Evolutionary conservation across 129 eudicot genomes (phyloP), one percentile per base, ranked within the genome.

Genomic region (Gnaphalium uliginosum): DNA sequence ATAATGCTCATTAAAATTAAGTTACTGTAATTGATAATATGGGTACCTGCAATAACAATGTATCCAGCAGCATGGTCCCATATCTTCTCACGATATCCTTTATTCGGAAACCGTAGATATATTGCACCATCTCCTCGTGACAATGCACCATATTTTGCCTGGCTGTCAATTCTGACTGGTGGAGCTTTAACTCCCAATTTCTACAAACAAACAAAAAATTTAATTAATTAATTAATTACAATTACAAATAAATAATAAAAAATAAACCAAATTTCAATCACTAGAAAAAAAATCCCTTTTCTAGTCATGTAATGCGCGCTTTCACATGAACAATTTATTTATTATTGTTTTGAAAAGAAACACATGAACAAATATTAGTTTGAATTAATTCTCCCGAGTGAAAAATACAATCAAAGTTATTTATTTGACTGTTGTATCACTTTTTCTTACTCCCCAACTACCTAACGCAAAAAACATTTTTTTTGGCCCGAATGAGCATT

Each of bases 41-140:
- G 30, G 37, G 43, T 80, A 90, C 98, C 98, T 87, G 97, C 83
- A 41, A 94, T 91, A 77, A 94, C 97, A 17, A 89, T 85, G 84
- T 77, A 85, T 72, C 99, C 99, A 74, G 99, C 99, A 35, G 99
- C 99, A 79, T 94, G 99, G 71, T 94, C 99, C 99, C 99, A 94
- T 68, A 94, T 94, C 83, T 94, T 94, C 79, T 94, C 99, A 43
- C 96, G 86, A 62, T 94, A 94, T 57, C 99, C 99, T 84, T 89
- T 88, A 73, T 85, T 91, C 25, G 99, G 97, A 74, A 94, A 91
- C 58, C 99, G 86, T 76, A 94, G 57, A 84, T 90, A 94, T 82
- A 94, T 94, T 2, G 93, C 97, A 26, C 97, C 99, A 68, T 94
- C 99, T 72, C 97, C 99, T 79, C 97, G 80, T 69, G 97, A 89